phyloP scores from a whole-genome alignment of 208 protist species.

The Leishmania major region DNA sequence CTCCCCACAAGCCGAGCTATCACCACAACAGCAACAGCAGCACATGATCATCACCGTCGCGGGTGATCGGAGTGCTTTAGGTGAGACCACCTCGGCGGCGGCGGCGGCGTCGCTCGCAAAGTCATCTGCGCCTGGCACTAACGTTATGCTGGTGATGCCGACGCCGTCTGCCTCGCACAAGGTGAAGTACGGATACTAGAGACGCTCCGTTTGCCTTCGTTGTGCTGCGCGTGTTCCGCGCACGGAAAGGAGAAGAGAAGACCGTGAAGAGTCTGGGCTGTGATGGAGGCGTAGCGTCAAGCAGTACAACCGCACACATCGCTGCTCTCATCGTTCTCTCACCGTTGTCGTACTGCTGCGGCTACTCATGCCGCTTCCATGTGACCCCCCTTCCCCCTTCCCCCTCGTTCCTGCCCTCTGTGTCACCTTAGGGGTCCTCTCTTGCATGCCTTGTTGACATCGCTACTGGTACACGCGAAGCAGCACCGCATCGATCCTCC shows the following conservation, averaged over 20 bases:
- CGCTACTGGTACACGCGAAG: no score
- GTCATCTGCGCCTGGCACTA: neutral
- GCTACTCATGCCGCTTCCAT: neutral
- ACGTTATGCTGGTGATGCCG: neutral
- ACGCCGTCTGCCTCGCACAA: neutral
- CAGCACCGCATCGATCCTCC: no score
- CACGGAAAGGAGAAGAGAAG: neutral
- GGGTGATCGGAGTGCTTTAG: neutral
- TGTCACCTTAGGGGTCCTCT: no score
- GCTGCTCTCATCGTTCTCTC: neutral
- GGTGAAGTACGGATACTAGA: neutral
- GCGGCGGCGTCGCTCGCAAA: neutral
- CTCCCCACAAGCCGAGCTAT: neutral
- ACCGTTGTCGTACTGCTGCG: neutral
- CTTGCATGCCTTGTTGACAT: no score
- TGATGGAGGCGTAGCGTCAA: no score
- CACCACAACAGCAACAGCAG: neutral
- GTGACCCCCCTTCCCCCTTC: neutral
- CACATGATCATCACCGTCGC: neutral
- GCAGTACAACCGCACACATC: neutral
- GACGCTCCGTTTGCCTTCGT: neutral
- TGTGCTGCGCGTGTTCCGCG: neutral
- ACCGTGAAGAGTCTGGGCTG: no score
- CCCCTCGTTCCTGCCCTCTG: neutral
- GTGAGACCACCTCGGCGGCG: neutral